Evolutionary conservation across 352 stramenopile genomes (phyloP), one percentile per base, ranked within the genome.

Genomic region (Phytopythium ostracodes): DNA sequence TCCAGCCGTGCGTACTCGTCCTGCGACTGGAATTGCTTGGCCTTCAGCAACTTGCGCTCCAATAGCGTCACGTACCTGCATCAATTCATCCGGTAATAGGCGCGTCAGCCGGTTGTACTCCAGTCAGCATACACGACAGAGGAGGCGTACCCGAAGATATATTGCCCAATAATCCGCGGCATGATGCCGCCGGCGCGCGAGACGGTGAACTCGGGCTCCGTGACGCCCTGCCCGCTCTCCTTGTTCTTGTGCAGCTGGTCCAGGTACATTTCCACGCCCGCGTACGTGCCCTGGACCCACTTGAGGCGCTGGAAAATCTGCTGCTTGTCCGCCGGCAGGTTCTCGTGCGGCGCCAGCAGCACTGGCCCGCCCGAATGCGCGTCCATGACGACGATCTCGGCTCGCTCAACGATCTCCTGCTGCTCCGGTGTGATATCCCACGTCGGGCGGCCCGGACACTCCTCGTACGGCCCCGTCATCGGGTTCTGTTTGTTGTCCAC

Each of bases 231-330:
- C 1, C 54, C 54, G n/a, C 17, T 49, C 38, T 36, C 33, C 36
- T 36, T 51, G 54, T 58, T 58, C 4, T 25, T 12, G 31, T 58
- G 31, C 27, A 71, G 54, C 17, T 66, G 24, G 17, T 61, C 54
- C 20, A 76, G 60, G 33, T 77, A 72, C 51, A 60, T 63, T 27
- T 81, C 73, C 8, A 81, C 70, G 11, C 73, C 73, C 15, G 73
- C 73, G 54, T 75, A 81, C 4, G 70, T 81, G 49, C 64, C 67
- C 52, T 81, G 73, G 50, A 81, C 63, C 73, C 73, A 81, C 56
- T 75, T 65, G 43, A 81, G 46, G 9, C 73, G 70, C 52, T 44
- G 46, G 20, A 77, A 35, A 31, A 77, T 57, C 29, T 72, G 57
- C 31, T 65, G 64, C 42, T 75, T 74, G 64, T 75, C 67, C 43